Evolutionary conservation across 495 filamentous ascomycete genomes (phyloP).

Genomic region (Hypoxylon fuscum): DNA sequence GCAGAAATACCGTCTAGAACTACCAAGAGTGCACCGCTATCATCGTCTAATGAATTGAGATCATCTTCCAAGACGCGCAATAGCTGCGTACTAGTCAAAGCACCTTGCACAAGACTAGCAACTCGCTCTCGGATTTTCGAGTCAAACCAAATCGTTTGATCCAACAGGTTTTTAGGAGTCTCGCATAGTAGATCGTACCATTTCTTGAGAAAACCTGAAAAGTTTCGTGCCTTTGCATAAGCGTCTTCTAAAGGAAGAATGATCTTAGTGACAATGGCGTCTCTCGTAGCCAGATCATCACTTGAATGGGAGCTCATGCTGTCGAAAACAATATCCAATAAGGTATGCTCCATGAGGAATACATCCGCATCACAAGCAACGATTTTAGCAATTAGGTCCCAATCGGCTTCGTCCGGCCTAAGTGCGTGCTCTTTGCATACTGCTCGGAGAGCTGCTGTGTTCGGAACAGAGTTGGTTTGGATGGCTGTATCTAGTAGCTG

Average conservation of each 20-base stretch:
- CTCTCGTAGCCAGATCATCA: conserved; percentile 25
- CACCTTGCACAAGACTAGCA: conserved; percentile 50
- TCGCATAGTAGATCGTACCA: conserved; percentile 73
- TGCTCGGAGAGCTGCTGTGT: conserved; percentile 46
- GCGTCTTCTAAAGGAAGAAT: conserved; percentile 69
- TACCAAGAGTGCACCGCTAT: conserved; percentile 46
- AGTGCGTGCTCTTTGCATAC: conserved; percentile 55
- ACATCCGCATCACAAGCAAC: conserved; percentile 74
- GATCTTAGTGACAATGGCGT: conserved; percentile 48
- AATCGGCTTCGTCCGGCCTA: conserved; percentile 56
- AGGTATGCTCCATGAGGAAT: conserved; percentile 58
- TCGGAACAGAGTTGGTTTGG: conserved; percentile 37
- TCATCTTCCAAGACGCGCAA: conserved; percentile 54
- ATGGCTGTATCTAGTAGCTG: conserved; percentile 39
- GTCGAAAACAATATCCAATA: conserved; percentile 25
- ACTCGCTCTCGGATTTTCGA: conserved; percentile 61
- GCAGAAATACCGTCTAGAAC: conserved; percentile 59
- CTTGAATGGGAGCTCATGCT: conserved; percentile 32
- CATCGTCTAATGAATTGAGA: conserved; percentile 44
- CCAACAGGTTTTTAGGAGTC: conserved; percentile 41
- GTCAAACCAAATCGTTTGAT: conserved; percentile 67
- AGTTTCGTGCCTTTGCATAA: conserved; percentile 70
- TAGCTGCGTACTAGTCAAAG: conserved; percentile 59
- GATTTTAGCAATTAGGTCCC: conserved; percentile 68
- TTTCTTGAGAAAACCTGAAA: conserved; percentile 69